These are phyloP conservation scores for Jacaranda copaia DNA, from an alignment of 257 asterid species.

Conservation along the genomic window DNA sequence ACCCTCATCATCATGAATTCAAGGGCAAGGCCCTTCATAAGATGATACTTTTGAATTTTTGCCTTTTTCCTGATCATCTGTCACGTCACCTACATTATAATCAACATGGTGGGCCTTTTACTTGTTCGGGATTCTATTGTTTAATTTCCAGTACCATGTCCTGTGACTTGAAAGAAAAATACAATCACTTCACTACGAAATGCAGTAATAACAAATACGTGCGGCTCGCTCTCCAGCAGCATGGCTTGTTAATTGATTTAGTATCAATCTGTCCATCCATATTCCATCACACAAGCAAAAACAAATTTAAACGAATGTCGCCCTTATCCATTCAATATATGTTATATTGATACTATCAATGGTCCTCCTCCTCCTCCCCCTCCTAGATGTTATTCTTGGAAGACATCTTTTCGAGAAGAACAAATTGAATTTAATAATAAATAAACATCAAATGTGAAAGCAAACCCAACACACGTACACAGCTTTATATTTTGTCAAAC, in stretches of 20 bases:
- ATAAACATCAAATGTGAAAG: not conserved
- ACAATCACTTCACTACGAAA: not conserved
- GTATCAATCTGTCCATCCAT: too few relatives aligned
- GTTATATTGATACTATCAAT: too few relatives aligned
- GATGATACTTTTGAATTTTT: constrained; percentile 26
- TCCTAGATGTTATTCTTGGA: too few relatives aligned
- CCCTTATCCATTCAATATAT: too few relatives aligned
- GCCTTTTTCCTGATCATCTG: constrained; percentile 37
- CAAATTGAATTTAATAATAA: too few relatives aligned
- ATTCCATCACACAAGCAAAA: too few relatives aligned
- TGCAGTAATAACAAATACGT: not conserved
- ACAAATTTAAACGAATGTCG: too few relatives aligned
- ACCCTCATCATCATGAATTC: too few relatives aligned
- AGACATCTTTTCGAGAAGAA: too few relatives aligned
- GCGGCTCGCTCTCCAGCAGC: too few relatives aligned
- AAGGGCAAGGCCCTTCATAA: constrained; percentile 7
- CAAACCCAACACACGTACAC: not conserved
- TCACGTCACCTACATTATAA: constrained; percentile 38
- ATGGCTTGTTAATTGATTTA: too few relatives aligned
- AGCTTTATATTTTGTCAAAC: constrained; percentile 4
- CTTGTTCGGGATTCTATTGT: constrained; percentile 20
- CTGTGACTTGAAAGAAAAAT: not conserved
- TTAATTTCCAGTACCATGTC: not conserved
- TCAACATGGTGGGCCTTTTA: constrained; percentile 10
- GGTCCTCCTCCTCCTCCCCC: too few relatives aligned